Percentiles rank a stretch among this genome's conserved stretches.
phyloP scores from a whole-genome alignment of 306 rosid species.

The Castanea sativa region DNA sequence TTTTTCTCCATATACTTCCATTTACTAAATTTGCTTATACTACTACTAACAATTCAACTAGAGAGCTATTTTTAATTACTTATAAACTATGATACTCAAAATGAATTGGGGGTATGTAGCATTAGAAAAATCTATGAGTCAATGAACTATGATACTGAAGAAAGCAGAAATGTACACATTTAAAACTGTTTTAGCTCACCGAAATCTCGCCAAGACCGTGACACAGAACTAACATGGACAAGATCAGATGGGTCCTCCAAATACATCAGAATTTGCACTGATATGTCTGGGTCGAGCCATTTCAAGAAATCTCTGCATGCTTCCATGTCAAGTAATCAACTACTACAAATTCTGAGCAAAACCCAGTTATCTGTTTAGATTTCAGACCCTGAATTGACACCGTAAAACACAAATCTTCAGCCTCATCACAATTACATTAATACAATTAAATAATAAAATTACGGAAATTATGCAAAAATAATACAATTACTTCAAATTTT shows the following conservation, averaged over 20 bases:
- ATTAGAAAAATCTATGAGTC: too few species aligned
- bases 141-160: not conserved
- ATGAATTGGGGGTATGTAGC: not conserved
- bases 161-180: not conserved
- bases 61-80: not conserved
- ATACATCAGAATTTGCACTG: conserved; percentile 41
- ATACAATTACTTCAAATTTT: not conserved
- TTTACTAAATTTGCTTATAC: not conserved
- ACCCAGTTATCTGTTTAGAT: not conserved
- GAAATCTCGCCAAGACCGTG: conserved; percentile 54
- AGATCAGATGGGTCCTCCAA: conserved; percentile 71
- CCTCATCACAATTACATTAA: too few species aligned
- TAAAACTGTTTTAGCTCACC: conserved; percentile 50
- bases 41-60: not conserved
- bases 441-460: too few species aligned
- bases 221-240: conserved; percentile 54
- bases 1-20: not conserved
- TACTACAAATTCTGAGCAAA: conserved; percentile 11
- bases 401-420: not conserved
- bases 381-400: conserved; percentile 1
- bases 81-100: not conserved
- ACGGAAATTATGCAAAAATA: not conserved
- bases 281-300: conserved; percentile 54
- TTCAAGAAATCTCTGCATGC: conserved; percentile 43
- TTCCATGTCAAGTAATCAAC: conserved; percentile 34